Percentiles rank a stretch among this genome's conserved stretches.
These are phyloP conservation scores for Talaromyces stipitatus DNA, from an alignment of 495 filamentous ascomycete genomes.

Conservation along the genomic window DNA sequence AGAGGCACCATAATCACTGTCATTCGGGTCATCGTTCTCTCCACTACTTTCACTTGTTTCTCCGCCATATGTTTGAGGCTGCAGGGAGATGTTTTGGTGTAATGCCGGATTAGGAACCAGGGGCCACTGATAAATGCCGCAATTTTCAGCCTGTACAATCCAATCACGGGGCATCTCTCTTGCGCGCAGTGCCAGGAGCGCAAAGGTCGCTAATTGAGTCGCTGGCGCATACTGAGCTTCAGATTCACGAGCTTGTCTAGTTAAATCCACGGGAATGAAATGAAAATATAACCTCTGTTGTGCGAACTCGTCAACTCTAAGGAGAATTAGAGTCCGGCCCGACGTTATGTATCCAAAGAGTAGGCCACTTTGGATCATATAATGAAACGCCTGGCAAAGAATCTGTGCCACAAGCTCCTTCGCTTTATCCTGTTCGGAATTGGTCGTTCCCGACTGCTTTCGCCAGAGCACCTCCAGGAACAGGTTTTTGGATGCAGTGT, in stretches of 20 bases:
- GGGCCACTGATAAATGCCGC: no score
- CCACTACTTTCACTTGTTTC: not conserved
- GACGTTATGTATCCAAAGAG: not conserved
- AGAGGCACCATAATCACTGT: not conserved
- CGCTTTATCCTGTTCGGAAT: not conserved
- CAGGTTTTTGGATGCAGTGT: not conserved
- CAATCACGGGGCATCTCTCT: no score
- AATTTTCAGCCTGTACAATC: no score
- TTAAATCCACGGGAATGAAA: not conserved
- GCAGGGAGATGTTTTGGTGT: not conserved
- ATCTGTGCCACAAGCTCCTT: not conserved
- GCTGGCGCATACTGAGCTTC: not conserved
- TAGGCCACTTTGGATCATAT: not conserved
- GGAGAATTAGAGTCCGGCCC: not conserved
- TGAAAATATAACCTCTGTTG: not conserved
- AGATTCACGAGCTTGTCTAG: not conserved
- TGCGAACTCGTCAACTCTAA: not conserved
- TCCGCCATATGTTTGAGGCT: not conserved
- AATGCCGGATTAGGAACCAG: no score
- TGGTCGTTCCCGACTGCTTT: not conserved
- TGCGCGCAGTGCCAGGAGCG: no score
- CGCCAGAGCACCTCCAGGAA: not conserved
- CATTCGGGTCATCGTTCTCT: not conserved
- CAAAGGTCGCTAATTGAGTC: no score
- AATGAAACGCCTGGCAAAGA: not conserved